Conservation (phyloP, 2,329 filamentous ascomycete species). For the Paraphaeosphaeria minitans region DNA sequence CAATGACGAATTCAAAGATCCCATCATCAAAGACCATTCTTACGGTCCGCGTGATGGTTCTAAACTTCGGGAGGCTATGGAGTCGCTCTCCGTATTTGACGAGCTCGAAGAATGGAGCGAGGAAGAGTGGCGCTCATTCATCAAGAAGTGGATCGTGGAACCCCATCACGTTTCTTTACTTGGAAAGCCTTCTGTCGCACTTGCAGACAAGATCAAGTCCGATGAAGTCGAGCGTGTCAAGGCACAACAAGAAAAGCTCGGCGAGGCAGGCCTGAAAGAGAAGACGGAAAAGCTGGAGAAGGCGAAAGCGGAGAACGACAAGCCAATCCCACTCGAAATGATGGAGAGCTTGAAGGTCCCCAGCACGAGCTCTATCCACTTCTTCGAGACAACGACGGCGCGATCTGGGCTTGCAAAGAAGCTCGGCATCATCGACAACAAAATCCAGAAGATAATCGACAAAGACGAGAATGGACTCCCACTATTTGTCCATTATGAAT, state of each 20-base stretch:
- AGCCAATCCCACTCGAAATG: constrained; percentile 80
- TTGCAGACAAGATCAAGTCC: constrained; percentile 80
- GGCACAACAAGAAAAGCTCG: constrained; percentile 77
- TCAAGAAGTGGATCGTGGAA: constrained; percentile 83
- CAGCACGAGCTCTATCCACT: constrained; percentile 87
- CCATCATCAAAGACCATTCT: constrained; percentile 89
- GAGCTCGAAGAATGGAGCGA: constrained; percentile 80
- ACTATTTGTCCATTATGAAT: constrained; percentile 95
- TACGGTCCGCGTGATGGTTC: constrained; percentile 85
- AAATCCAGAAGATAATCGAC: constrained; percentile 78
- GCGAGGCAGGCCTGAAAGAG: constrained; percentile 77
- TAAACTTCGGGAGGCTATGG: constrained; percentile 48
- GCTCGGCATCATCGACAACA: constrained; percentile 69
- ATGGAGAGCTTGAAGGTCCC: constrained; percentile 83
- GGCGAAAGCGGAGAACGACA: constrained; percentile 87
- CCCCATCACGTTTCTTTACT: constrained; percentile 87
- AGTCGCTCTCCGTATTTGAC: constrained; percentile 61
- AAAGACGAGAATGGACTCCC: constrained; percentile 67
- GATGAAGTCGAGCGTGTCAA: constrained; percentile 81
- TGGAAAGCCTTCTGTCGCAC: constrained; percentile 79
- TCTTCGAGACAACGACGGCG: constrained; percentile 86
- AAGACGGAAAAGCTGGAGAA: constrained; percentile 76
- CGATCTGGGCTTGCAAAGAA: constrained; percentile 77
- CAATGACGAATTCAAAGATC: constrained; percentile 78
- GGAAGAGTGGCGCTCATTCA: constrained; percentile 78